phyloP scores from a whole-genome alignment of 192 early-diverging fungal species.

The Coemansia sp. region DNA sequence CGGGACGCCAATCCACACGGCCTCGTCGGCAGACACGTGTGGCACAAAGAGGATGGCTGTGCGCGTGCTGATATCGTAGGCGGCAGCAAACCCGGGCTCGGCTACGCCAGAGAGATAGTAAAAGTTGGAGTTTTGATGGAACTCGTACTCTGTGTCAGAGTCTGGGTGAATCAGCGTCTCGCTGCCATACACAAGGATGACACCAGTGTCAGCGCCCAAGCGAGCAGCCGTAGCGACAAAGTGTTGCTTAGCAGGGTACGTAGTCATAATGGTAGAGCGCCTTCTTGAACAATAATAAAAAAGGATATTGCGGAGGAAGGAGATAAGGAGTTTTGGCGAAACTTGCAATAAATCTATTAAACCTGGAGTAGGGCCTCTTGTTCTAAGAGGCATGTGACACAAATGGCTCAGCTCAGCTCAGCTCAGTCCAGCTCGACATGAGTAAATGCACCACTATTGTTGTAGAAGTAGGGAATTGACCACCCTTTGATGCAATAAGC shows the following conservation, averaged over 20 bases:
- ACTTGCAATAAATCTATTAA: too few relatives aligned
- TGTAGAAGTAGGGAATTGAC: not conserved
- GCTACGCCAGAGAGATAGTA: constrained; percentile 79
- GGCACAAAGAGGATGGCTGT: constrained; percentile 69
- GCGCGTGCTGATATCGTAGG: constrained; percentile 64
- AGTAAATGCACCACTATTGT: not conserved
- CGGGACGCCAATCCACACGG: constrained; percentile 79
- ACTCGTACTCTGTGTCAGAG: constrained; percentile 78
- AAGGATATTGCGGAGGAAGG: not conserved
- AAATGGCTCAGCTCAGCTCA: not conserved
- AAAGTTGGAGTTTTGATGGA: constrained; percentile 87
- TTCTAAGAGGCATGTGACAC: constrained; percentile 1
- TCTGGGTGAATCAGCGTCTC: constrained; percentile 58
- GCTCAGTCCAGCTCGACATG: not conserved
- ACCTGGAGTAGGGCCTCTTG: not conserved
- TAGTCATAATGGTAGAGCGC: not conserved
- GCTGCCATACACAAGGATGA: constrained; percentile 62
- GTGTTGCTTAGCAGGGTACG: constrained; percentile 67
- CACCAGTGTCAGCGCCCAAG: constrained; percentile 56
- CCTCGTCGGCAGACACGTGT: constrained; percentile 61
- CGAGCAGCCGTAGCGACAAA: constrained; percentile 59
- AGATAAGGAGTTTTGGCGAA: not conserved
- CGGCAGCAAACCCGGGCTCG: constrained; percentile 69
- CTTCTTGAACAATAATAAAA: not conserved
- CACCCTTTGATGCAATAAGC: not conserved